Base-by-base conservation (phyloP, 177 flowering plant species). In the Telopea speciosissima region DNA sequence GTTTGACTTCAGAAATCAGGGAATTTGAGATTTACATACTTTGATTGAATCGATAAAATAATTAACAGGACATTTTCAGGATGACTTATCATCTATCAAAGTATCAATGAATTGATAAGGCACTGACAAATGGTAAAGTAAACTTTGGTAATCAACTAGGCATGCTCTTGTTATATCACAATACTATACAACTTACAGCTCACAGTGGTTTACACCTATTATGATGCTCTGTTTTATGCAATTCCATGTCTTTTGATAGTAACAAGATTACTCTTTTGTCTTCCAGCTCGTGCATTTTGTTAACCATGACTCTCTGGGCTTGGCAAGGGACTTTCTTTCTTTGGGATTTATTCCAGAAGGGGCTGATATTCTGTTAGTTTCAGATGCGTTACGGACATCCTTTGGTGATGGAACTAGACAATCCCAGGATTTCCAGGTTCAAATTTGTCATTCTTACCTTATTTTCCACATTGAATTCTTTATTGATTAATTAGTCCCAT, bases 271-370 rank as follows among this genome's bases (percentile, higher is more conserved):
- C 21, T 63, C 66, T 58, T 73, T 80, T 75, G 66, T 75, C 65
- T 87, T 87, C 76, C 99, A 95, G 99, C 91, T 95, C 75, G 99
- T 95, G 79, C 99, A 95, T 85, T 95, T 84, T 82, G 96, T 95
- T 65, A 92, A 95, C 75, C 97, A 90, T 73, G 97, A 95, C 78
- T 88, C 97, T 68, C 77, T 92, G 83, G 89, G 97, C 71, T 83
- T 95, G 79, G 97, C 97, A 72, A 95, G 90, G 81, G 97, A 92
- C 78, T 95, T 88, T 77, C 90, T 92, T 72, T 95, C 99, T 67
- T 83, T 95, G 84, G 99, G 97, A 79, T 94, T 94, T 83, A 70
- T 92, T 75, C 91, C 97, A 73, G 99, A 94, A 82, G 97, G 96
- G 54, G 83, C 78, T 58, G 86, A 92, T 73, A 73, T 86, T 40